These are phyloP conservation scores for Papiliotrema fonsecae DNA, from an alignment of 1,284 basidiomycete genomes.

Conservation along the genomic window DNA sequence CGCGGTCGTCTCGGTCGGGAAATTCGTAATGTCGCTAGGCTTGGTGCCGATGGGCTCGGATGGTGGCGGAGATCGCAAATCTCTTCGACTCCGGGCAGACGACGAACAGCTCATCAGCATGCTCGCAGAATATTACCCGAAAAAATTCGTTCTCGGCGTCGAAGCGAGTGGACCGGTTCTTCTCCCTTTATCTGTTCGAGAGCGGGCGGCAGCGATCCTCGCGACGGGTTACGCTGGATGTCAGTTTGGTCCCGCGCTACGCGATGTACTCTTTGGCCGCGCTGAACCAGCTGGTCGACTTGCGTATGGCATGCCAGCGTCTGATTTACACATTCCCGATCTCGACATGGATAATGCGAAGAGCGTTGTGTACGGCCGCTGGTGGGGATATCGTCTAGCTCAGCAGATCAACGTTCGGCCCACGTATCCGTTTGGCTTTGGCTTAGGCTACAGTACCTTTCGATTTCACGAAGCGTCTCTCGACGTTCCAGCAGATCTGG, in stretches of 20 bases:
- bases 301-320: background rate
- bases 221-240: background rate
- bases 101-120: background rate
- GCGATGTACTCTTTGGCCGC: background rate
- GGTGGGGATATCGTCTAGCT: background rate
- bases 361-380: background rate
- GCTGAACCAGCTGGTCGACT: background rate
- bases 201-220: background rate
- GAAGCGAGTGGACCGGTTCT: background rate
- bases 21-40: background rate
- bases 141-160: background rate
- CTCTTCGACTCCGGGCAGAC: background rate
- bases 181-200: background rate
- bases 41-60: no score
- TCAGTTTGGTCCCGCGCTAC: background rate
- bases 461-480: background rate
- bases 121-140: background rate
- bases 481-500: background rate
- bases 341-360: background rate
- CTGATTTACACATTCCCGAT: background rate
- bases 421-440: background rate
- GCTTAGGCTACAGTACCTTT: background rate
- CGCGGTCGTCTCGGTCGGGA: no score
- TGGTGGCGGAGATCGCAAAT: background rate
- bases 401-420: background rate